phyloP scores from a whole-genome alignment of 768 basidiomycete species.

The Boletus huronensis region DNA sequence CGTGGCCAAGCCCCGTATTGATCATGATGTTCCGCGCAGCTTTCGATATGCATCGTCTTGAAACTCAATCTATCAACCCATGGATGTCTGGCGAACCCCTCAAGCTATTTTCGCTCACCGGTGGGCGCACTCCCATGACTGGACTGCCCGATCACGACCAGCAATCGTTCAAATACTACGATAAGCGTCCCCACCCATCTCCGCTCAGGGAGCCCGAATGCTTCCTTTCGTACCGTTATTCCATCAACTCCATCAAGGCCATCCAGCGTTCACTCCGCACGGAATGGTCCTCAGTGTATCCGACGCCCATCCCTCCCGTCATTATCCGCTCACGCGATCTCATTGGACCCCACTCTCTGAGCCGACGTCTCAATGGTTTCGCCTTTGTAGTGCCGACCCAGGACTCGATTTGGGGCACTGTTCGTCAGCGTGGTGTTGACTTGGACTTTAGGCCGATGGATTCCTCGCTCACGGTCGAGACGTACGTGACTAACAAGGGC shows the following conservation, averaged over 20 bases:
- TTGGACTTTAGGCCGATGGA: conserved; percentile 2
- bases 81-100: neutral
- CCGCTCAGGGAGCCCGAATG: neutral
- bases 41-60: neutral
- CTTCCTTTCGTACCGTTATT: neutral
- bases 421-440: conserved; percentile 16
- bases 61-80: neutral
- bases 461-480: neutral
- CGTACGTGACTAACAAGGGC: neutral
- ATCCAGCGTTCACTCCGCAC: conserved; percentile 9
- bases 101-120: conserved; percentile 7
- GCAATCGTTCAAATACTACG: conserved; percentile 11
- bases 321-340: conserved; percentile 19
- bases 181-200: neutral
- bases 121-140: conserved; percentile 1
- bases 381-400: conserved; percentile 7
- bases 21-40: conserved; percentile 8
- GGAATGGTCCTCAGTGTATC: conserved; percentile 10
- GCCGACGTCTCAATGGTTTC: neutral
- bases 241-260: conserved; percentile 5
- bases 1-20: conserved; percentile 13
- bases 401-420: conserved; percentile 13
- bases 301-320: conserved; percentile 21
- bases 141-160: neutral
- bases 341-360: conserved; percentile 2